Percentiles rank a stretch among this genome's conserved stretches.
Evolutionary conservation across 495 filamentous ascomycete genomes (phyloP).

Genomic region (Podospora appendiculata): DNA sequence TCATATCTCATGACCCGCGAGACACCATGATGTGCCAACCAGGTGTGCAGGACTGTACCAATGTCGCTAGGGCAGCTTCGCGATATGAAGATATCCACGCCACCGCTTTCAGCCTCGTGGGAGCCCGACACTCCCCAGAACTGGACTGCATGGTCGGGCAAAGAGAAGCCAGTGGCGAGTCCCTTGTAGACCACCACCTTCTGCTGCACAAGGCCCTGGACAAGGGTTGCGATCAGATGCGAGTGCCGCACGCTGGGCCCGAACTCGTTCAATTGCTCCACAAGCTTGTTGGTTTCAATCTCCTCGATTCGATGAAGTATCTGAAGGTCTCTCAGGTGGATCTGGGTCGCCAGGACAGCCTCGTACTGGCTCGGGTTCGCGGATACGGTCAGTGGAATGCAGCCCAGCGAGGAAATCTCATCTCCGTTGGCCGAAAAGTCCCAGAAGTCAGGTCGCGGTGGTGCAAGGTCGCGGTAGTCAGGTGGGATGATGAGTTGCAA

Average conservation of each 20-base stretch:
- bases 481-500: background rate
- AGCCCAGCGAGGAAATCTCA: constrained; percentile 9
- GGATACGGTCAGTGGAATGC: constrained; percentile 9
- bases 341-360: constrained; percentile 12
- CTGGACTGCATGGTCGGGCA: constrained; percentile 13
- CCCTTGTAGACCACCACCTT: constrained; percentile 14
- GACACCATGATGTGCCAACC: constrained; percentile 19
- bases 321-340: constrained; percentile 12
- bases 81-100: constrained; percentile 16
- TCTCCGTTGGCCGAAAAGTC: constrained; percentile 6
- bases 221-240: constrained; percentile 6
- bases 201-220: constrained; percentile 10
- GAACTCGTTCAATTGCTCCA: constrained; percentile 10
- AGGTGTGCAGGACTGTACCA: constrained; percentile 16
- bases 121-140: constrained; percentile 17
- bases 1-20: constrained; percentile 13
- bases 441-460: constrained; percentile 14
- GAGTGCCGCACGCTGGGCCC: constrained; percentile 4
- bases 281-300: constrained; percentile 9
- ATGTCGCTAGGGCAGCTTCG: constrained; percentile 13
- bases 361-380: constrained; percentile 10
- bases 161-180: constrained; percentile 16
- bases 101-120: background rate
- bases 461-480: constrained; percentile 5
- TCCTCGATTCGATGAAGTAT: constrained; percentile 15